phyloP scores from a whole-genome alignment of 2,329 filamentous ascomycete species.

The Diplodia corticola region DNA sequence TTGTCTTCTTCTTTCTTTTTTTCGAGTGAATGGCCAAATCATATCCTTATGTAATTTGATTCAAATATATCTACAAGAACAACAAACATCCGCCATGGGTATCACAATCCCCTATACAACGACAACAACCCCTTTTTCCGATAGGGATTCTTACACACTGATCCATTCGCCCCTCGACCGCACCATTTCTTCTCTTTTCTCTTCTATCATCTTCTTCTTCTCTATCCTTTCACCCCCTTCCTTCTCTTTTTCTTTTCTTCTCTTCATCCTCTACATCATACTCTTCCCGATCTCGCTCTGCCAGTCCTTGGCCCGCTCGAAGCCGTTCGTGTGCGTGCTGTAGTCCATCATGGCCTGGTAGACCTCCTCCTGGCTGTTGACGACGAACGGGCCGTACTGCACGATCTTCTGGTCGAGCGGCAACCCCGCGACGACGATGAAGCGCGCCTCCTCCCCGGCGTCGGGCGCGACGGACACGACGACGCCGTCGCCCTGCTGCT shows the following conservation, averaged over 20 bases:
- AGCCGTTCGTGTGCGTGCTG: constrained; percentile 36
- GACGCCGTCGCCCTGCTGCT: constrained; percentile 73
- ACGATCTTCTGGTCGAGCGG: constrained; percentile 60
- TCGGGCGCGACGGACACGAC: constrained; percentile 67
- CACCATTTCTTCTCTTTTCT: too few relatives aligned
- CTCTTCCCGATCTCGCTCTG: constrained; percentile 82
- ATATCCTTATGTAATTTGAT: neutral
- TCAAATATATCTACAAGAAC: neutral
- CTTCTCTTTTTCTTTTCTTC: neutral
- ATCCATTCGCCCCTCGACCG: too few relatives aligned
- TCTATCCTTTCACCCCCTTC: too few relatives aligned
- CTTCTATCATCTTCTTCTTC: too few relatives aligned
- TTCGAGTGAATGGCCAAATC: too few relatives aligned
- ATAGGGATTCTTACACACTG: neutral
- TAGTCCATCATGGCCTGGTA: constrained; percentile 67
- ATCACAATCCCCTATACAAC: neutral
- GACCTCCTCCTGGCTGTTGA: constrained; percentile 80
- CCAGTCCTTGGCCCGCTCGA: constrained; percentile 54
- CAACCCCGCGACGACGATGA: constrained; percentile 75
- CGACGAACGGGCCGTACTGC: constrained; percentile 43
- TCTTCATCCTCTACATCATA: constrained; percentile 47
- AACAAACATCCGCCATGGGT: neutral
- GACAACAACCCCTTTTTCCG: neutral
- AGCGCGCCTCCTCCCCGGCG: constrained; percentile 59
- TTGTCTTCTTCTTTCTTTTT: too few relatives aligned